Evolutionary conservation across 805 yeast genomes (phyloP).

Genomic region (Scheffersomyces ergatensis): DNA sequence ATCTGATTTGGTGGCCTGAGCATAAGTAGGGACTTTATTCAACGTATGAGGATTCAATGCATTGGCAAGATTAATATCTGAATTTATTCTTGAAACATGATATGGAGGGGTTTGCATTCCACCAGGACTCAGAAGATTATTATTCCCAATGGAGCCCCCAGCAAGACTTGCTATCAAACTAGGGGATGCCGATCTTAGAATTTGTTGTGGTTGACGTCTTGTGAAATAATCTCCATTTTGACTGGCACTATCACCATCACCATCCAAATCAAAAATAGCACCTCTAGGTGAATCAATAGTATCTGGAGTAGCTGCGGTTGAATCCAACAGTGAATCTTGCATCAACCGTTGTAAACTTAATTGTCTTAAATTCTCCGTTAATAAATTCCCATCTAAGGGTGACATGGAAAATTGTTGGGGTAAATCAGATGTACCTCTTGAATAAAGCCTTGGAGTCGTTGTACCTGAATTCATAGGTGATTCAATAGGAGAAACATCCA

Average conservation of each 20-base stretch:
- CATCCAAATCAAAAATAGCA: conserved; percentile 35
- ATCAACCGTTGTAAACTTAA: conserved; percentile 49
- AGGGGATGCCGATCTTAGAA: conserved; percentile 3
- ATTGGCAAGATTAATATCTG: conserved; percentile 26
- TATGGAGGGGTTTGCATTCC: conserved; percentile 47
- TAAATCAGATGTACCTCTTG: conserved; percentile 9
- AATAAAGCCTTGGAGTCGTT: conserved; percentile 28
- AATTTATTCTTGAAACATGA: conserved; percentile 59
- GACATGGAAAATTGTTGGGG: conserved; percentile 31
- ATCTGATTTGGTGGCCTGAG: conserved; percentile 66
- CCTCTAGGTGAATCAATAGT: conserved; percentile 19
- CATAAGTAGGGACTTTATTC: conserved; percentile 81
- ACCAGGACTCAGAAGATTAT: conserved; percentile 32
- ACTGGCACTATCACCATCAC: conserved; percentile 12
- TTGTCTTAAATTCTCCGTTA: conserved; percentile 52
- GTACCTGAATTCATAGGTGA: conserved; percentile 45
- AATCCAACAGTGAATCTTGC: conserved; percentile 24
- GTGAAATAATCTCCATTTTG: conserved; percentile 32
- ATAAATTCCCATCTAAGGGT: conserved; percentile 35
- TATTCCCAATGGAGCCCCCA: background rate
- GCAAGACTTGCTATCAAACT: conserved; percentile 3
- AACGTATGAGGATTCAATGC: conserved; percentile 21
- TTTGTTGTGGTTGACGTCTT: conserved; percentile 9
- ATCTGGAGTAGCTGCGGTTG: conserved; percentile 5
- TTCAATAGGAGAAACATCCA: conserved; percentile 54